Conservation (phyloP, 106 monocot species). For the Gastrodia elata region DNA sequence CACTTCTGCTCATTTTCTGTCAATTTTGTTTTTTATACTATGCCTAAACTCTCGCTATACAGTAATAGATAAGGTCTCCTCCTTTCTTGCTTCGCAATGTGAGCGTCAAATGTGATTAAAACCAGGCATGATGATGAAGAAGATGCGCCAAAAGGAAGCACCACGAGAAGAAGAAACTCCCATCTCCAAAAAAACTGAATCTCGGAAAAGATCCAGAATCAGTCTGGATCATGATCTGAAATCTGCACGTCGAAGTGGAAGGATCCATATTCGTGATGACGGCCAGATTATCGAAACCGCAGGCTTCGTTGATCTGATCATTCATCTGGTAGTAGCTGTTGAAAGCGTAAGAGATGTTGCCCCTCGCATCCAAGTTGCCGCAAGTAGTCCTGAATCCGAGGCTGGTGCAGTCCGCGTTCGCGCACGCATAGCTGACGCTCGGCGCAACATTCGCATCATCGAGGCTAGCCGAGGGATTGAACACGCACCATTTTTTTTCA, state of each 20-base stretch:
- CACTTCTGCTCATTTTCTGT: no score
- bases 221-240: constrained; percentile 50
- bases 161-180: background rate
- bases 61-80: no score
- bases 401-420: constrained; percentile 64
- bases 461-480: constrained; percentile 47
- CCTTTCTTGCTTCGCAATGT: no score
- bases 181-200: background rate
- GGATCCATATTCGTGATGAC: constrained; percentile 50
- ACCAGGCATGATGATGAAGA: no score
- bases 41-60: no score
- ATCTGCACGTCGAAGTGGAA: constrained; percentile 45
- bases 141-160: no score
- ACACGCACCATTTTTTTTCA: constrained; percentile 58
- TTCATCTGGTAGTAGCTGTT: constrained; percentile 84
- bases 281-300: constrained; percentile 44
- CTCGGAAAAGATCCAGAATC: background rate
- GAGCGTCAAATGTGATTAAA: no score
- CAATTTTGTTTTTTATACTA: no score
- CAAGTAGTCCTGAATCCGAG: constrained; percentile 74
- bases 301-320: constrained; percentile 64
- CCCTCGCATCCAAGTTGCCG: constrained; percentile 40
- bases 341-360: constrained; percentile 81
- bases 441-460: constrained; percentile 34
- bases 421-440: constrained; percentile 71